phyloP scores from a whole-genome alignment of 495 filamentous ascomycete species.

The Xylaria nigripes region DNA sequence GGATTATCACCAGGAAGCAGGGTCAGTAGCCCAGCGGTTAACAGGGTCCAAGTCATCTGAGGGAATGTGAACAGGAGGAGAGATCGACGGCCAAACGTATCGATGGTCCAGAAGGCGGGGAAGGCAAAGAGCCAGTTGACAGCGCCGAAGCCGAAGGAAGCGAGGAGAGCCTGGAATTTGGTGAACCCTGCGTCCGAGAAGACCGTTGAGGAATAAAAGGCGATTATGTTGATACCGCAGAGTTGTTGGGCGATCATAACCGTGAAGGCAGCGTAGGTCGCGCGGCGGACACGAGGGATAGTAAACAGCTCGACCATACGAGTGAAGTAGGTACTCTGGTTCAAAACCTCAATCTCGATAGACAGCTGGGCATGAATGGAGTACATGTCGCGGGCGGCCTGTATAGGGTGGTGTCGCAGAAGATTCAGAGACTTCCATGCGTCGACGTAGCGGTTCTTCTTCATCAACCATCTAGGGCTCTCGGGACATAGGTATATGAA shows the following conservation, averaged over 20 bases:
- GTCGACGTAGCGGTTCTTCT: conserved; percentile 53
- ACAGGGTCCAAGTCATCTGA: conserved; percentile 71
- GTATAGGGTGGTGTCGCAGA: conserved; percentile 57
- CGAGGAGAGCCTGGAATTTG: conserved; percentile 53
- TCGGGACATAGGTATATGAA: conserved; percentile 70
- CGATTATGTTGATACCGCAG: conserved; percentile 78
- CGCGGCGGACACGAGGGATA: conserved; percentile 53
- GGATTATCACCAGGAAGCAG: conserved; percentile 50
- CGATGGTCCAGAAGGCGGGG: conserved; percentile 77
- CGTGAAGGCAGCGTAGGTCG: conserved; percentile 51
- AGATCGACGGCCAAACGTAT: conserved; percentile 69
- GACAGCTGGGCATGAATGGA: conserved; percentile 56
- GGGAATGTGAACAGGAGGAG: conserved; percentile 81
- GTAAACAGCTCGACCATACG: conserved; percentile 52
- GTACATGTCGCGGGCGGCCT: conserved; percentile 71
- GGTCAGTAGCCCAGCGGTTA: conserved; percentile 64
- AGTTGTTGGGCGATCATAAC: conserved; percentile 81
- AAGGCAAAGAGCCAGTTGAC: conserved; percentile 81
- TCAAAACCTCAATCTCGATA: conserved; percentile 32
- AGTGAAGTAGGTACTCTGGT: conserved; percentile 36
- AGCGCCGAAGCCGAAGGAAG: conserved; percentile 70
- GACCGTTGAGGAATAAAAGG: conserved; percentile 76
- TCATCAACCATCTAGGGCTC: conserved; percentile 55
- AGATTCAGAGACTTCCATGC: conserved; percentile 54
- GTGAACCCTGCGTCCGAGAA: conserved; percentile 56